phyloP scores from a whole-genome alignment of 371 early-diverging fungal species.

The Mucor indicus region DNA sequence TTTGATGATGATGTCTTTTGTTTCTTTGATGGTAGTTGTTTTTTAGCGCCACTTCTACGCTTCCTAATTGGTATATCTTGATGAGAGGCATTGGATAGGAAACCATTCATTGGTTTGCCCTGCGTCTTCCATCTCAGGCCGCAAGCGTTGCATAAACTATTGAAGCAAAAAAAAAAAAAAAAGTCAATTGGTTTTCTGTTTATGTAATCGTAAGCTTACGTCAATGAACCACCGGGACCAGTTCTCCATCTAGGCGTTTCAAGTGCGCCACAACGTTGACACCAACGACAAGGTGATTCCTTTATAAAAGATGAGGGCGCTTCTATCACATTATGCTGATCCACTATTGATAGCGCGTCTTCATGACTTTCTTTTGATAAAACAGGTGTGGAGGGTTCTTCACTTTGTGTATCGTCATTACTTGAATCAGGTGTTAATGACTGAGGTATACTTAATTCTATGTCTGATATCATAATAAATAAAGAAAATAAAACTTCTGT shows the following conservation, averaged over 20 bases:
- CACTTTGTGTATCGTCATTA: too few species aligned
- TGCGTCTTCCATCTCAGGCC: slow-evolving; percentile 28
- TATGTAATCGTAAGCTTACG: too few species aligned
- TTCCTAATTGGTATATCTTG: too few species aligned
- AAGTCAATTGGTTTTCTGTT: not conserved
- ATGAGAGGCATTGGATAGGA: too few species aligned
- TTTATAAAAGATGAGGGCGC: not conserved
- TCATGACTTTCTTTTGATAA: not conserved
- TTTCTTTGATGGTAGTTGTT: too few species aligned
- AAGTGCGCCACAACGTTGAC: slow-evolving; percentile 19
- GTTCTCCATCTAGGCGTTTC: slow-evolving; percentile 25
- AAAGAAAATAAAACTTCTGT: too few species aligned
- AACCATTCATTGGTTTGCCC: slow-evolving; percentile 7
- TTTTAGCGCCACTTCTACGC: too few species aligned
- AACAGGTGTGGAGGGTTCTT: too few species aligned
- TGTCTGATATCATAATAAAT: too few species aligned
- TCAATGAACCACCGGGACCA: slow-evolving; percentile 17
- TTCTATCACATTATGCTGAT: not conserved
- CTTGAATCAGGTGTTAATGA: too few species aligned
- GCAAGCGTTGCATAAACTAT: slow-evolving; percentile 45
- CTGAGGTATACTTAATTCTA: too few species aligned
- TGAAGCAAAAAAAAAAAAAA: not conserved
- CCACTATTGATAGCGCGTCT: slow-evolving; percentile 3
- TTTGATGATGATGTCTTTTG: not conserved
- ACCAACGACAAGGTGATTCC: slow-evolving; percentile 20